Conservation (phyloP, 2,329 filamentous ascomycete species). For the Taxawa tesnikishii region DNA sequence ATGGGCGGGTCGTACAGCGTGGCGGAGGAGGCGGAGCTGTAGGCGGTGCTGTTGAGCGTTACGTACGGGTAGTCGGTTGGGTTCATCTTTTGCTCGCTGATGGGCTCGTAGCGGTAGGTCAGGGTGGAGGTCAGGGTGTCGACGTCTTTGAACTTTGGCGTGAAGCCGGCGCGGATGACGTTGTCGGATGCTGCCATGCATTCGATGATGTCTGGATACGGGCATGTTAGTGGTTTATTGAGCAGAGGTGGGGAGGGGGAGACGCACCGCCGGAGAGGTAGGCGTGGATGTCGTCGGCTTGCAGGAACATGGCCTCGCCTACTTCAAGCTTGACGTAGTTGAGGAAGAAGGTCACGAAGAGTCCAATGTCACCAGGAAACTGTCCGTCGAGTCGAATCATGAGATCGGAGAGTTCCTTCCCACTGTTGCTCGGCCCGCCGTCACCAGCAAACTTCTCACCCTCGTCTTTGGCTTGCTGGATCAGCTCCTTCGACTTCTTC, state of each 20-base stretch:
- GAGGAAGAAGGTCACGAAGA: conserved; percentile 94
- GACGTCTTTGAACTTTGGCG: conserved; percentile 97
- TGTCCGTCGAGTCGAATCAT: conserved; percentile 66
- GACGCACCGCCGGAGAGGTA: conserved; percentile 60
- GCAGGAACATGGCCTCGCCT: conserved; percentile 91
- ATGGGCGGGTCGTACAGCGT: conserved; percentile 90
- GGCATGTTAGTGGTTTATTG: not conserved
- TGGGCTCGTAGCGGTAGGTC: conserved; percentile 91
- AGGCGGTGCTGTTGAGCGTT: conserved; percentile 68
- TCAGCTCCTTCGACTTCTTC: conserved; percentile 53
- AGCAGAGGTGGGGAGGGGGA: not conserved
- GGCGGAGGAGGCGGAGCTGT: conserved; percentile 61
- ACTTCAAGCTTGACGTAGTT: conserved; percentile 83
- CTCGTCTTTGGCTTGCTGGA: conserved; percentile 56
- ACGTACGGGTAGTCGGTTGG: conserved; percentile 78
- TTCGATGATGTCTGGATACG: conserved; percentile 71
- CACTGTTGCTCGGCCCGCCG: conserved; percentile 55
- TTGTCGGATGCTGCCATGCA: conserved; percentile 99
- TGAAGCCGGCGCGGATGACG: conserved; percentile 92
- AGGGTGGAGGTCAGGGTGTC: conserved; percentile 78
- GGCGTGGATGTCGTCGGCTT: conserved; percentile 93
- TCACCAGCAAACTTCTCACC: conserved; percentile 62
- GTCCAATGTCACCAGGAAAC: conserved; percentile 80
- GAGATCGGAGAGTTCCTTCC: conserved; percentile 62
- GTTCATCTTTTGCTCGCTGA: conserved; percentile 85